Evolutionary conservation across 768 basidiomycete genomes (phyloP).

Genomic region (Pulveroboletus sp.): DNA sequence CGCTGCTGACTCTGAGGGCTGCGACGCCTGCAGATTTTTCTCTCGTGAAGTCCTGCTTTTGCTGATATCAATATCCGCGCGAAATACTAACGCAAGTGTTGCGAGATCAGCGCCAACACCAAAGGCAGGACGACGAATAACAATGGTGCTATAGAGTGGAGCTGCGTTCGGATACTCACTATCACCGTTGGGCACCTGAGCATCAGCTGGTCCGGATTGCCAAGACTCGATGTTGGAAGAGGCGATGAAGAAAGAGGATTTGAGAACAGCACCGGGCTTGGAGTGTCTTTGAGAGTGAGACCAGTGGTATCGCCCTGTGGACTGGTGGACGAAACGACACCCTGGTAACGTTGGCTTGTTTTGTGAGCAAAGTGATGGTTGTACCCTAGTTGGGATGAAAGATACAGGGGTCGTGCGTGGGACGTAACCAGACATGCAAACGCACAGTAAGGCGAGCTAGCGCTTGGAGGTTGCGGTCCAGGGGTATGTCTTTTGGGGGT

Average conservation of each 20-base stretch:
- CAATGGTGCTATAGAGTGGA: not conserved
- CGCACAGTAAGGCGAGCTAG: constrained; percentile 71
- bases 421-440: constrained; percentile 19
- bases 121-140: not conserved
- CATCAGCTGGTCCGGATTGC: constrained; percentile 72
- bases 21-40: constrained; percentile 83
- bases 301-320: constrained; percentile 69
- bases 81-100: constrained; percentile 53
- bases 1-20: constrained; percentile 39
- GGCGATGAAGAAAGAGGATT: constrained; percentile 67
- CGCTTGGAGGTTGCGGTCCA: constrained; percentile 61
- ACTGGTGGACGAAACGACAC: constrained; percentile 58
- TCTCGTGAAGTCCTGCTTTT: constrained; percentile 54
- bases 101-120: constrained; percentile 12
- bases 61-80: constrained; percentile 79
- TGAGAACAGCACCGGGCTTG: constrained; percentile 63
- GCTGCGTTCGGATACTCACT: constrained; percentile 44
- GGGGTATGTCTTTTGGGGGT: constrained; percentile 43
- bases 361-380: constrained; percentile 72
- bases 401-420: constrained; percentile 13
- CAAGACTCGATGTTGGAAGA: constrained; percentile 72
- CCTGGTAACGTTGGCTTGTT: constrained; percentile 70
- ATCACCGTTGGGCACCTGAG: constrained; percentile 66
- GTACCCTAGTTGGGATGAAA: constrained; percentile 53
- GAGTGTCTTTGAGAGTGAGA: constrained; percentile 71